Evolutionary conservation across 2,329 filamentous ascomycete species (phyloP), one percentile per base, ranked within the genome.

Genomic region (Nigrospora osmanthi): DNA sequence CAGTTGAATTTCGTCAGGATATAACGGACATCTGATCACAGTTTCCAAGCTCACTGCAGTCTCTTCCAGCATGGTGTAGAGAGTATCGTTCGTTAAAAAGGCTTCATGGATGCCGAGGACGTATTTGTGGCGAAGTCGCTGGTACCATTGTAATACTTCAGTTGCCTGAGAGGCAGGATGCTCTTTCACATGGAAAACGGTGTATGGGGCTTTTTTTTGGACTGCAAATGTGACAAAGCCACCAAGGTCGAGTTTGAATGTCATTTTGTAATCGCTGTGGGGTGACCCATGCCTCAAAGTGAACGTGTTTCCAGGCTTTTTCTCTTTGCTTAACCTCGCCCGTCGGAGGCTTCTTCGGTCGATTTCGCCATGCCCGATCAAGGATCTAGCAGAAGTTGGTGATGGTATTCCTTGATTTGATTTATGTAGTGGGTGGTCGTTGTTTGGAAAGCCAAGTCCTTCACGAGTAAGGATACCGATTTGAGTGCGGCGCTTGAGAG

Each of bases 141-240:
- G 37, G 30, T 40, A 40, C 38, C 38, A 40, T 28, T 40, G 28
- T 31, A 40, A 31, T 31, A 40, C 38, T 40, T 40, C 38, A 40
- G 32, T 31, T 40, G 14, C 32, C 32, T 16, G 28, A 40, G 28
- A 40, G 32, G 38, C 38, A 9, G 38, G 38, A 40, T 31, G 32
- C 38, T 40, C 28, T 31, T 40, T 15, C 19, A 39, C 30, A 39
- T 39, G 37, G 19, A 30, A 19, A 30, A 19, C 30, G 30, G 37
- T 39, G 30, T 28, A 39, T 30, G 37, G 37, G 2, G 37, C 19
- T 15, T 39, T 19, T 30, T 39, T 39, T 30, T 30, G 23, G 30
- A 39, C 37, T 14, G 19, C 19, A 39, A 28, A 39, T 39, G 37
- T 39, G 37, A 39, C 30, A 30, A 39, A 30, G 30, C 37, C 37